phyloP scores from a whole-genome alignment of 106 monocot species.

The Alisma plantagoaquatica region DNA sequence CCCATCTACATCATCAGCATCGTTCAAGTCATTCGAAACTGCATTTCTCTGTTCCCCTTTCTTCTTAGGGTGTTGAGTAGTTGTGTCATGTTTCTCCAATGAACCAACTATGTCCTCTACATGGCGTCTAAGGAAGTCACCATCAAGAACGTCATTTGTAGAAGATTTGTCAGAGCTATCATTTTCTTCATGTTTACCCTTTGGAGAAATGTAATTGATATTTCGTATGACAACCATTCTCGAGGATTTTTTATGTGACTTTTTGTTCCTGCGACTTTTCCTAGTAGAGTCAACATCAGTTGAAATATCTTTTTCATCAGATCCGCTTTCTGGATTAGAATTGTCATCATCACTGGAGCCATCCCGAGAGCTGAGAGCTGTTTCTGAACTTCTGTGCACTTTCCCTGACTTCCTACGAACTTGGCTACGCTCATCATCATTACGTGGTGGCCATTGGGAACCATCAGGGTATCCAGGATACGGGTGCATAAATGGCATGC shows the following conservation, averaged over 20 bases:
- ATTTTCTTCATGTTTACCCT: slow-evolving; percentile 10
- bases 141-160: not conserved
- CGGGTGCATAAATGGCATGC: slow-evolving; percentile 12
- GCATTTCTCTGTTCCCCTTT: slow-evolving; percentile 1
- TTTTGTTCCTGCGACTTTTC: slow-evolving; percentile 1
- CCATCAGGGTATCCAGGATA: slow-evolving; percentile 5
- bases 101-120: slow-evolving; percentile 20
- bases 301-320: too few species aligned
- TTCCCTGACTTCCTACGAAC: too few species aligned
- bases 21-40: not conserved
- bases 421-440: not conserved
- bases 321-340: slow-evolving; percentile 9
- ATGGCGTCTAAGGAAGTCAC: slow-evolving; percentile 1
- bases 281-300: not conserved
- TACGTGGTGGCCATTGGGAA: not conserved
- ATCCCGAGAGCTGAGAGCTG: not conserved
- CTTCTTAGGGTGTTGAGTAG: not conserved
- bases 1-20: not conserved
- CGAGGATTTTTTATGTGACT: slow-evolving; percentile 11
- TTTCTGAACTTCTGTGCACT: too few species aligned
- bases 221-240: slow-evolving; percentile 24
- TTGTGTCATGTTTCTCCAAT: slow-evolving; percentile 13
- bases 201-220: slow-evolving; percentile 24
- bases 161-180: slow-evolving; percentile 7
- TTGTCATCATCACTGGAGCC: not conserved